Evolutionary conservation across 2,329 filamentous ascomycete species (phyloP), one percentile per base, ranked within the genome.

Genomic region (Arthrobotrys musiformis): DNA sequence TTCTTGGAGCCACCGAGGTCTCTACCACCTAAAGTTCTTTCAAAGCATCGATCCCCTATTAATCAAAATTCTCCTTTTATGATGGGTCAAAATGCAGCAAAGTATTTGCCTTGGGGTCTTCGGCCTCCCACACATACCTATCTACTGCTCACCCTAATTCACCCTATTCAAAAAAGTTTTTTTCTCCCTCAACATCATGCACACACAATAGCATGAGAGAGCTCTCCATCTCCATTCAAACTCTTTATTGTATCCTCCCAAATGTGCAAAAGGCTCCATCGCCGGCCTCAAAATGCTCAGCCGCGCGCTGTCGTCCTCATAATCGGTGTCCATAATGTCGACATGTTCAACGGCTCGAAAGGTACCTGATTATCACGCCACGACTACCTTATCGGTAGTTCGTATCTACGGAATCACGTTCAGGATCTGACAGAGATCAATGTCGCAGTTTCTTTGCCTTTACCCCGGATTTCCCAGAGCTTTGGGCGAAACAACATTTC

Each of bases 401-500:
- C 54, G 54, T 58, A 58, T 37, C 54, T 58, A 58, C 54, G 30
- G 54, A 58, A 58, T 58, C 35, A 24, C 54, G 28, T 35, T 19
- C 28, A 56, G n/a, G 50, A 24, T 35, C 30, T 56, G n/a, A 56
- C 50, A 15, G 22, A 35, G 5, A 24, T 28, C 30, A 40, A 58
- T 26, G 17, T 24, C 54, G 54, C 54, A 40, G n/a, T n/a, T n/a
- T n/a, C 8, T 58, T n/a, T 22, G 19, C 54, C 54, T 40, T 40
- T 58, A 58, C 54, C 54, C 54, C 54, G 54, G 54, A 40, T 40
- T 58, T 26, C 24, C 33, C 33, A 58, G 54, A 58, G 54, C n/a
- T 40, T 58, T 58, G 33, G 24, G 26, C 56, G 67, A 63, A 54
- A 70, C 56, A 35, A 56, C 35, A 6, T n/a, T 24, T 19, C 58